Percentiles rank a stretch among this genome's conserved stretches.
Conservation (phyloP, 2,329 filamentous ascomycete genomes). For the Hypoxylon sp. region DNA sequence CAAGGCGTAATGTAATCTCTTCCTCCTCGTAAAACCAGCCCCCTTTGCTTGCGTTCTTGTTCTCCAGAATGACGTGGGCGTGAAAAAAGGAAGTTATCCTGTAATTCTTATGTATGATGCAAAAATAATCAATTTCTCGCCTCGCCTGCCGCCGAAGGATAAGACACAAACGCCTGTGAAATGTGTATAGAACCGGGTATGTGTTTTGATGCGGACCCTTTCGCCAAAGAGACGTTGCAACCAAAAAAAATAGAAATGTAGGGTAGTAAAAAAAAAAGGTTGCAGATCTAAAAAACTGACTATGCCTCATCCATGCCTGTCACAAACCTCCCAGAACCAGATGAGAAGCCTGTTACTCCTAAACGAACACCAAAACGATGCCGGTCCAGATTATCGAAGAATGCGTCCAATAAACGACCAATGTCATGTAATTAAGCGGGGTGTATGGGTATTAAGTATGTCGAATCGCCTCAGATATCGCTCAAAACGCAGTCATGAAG, state of each 20-base stretch:
- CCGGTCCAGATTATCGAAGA: slow-evolving; percentile 40
- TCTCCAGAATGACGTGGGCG: slow-evolving; percentile 26
- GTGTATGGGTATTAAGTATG: slow-evolving; percentile 38
- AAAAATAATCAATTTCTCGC: slow-evolving; percentile 39
- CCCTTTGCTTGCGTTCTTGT: slow-evolving; percentile 1
- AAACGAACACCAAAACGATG: slow-evolving; percentile 45
- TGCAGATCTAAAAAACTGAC: slow-evolving; percentile 42
- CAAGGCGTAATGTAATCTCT: slow-evolving; percentile 27
- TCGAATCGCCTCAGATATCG: slow-evolving; percentile 26
- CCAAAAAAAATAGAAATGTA: slow-evolving; percentile 26
- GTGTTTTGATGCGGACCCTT: slow-evolving; percentile 42
- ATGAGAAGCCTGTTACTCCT: slow-evolving; percentile 45
- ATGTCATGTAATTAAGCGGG: slow-evolving; percentile 40
- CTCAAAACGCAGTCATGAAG: slow-evolving; percentile 27
- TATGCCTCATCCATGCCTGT: slow-evolving; percentile 41
- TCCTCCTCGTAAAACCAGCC: slow-evolving; percentile 9
- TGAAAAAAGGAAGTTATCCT: slow-evolving; percentile 27
- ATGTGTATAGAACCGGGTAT: slow-evolving; percentile 43
- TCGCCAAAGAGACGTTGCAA: slow-evolving; percentile 36
- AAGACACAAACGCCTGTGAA: slow-evolving; percentile 40
- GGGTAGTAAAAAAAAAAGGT: slow-evolving; percentile 22
- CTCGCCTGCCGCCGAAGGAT: slow-evolving; percentile 29
- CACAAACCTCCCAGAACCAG: slow-evolving; percentile 29
- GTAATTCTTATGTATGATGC: slow-evolving; percentile 39
- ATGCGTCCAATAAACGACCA: slow-evolving; percentile 27